Percentiles rank a stretch among this genome's conserved stretches.
Evolutionary conservation across 805 yeast species (phyloP).

Genomic region (Pachysolen tannophilus): DNA sequence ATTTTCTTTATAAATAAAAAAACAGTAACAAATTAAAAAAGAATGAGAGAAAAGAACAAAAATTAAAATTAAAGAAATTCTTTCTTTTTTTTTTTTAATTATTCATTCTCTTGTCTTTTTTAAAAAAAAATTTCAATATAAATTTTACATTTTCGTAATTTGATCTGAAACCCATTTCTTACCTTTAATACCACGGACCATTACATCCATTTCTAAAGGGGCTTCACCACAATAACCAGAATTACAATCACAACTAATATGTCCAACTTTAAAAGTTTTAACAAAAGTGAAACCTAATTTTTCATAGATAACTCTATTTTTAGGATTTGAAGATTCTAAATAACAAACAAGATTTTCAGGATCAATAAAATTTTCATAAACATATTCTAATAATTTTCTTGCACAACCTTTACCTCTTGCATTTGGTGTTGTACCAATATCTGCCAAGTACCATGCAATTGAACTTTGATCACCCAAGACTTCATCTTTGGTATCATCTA

Average conservation of each 20-base stretch:
- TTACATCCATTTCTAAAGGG: slow-evolving; percentile 26
- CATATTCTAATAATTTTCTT: slow-evolving; percentile 40
- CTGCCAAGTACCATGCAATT: slow-evolving; percentile 48
- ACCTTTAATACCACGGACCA: slow-evolving; percentile 31
- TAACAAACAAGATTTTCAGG: slow-evolving; percentile 29
- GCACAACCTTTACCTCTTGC: slow-evolving; percentile 57
- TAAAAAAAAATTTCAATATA: too few species aligned
- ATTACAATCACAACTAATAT: slow-evolving; percentile 16
- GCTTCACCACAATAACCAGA: slow-evolving; percentile 8
- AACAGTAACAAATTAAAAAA: too few species aligned
- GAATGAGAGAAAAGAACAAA: too few species aligned
- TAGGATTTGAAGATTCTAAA: slow-evolving; percentile 49
- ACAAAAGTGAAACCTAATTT: slow-evolving; percentile 42
- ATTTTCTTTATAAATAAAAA: too few species aligned
- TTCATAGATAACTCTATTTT: slow-evolving; percentile 43
- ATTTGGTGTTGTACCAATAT: slow-evolving; percentile 48
- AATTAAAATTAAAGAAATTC: too few species aligned
- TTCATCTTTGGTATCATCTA: slow-evolving; percentile 33
- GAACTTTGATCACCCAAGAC: slow-evolving; percentile 32
- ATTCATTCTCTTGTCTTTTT: too few species aligned
- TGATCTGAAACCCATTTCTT: too few species aligned
- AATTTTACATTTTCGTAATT: too few species aligned
- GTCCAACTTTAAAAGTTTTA: slow-evolving; percentile 26
- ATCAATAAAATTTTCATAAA: slow-evolving; percentile 36
- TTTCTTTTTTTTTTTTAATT: too few species aligned